These are phyloP conservation scores for Emiliania huxleyi DNA, from an alignment of 78 protist genomes.

Conservation along the genomic window DNA sequence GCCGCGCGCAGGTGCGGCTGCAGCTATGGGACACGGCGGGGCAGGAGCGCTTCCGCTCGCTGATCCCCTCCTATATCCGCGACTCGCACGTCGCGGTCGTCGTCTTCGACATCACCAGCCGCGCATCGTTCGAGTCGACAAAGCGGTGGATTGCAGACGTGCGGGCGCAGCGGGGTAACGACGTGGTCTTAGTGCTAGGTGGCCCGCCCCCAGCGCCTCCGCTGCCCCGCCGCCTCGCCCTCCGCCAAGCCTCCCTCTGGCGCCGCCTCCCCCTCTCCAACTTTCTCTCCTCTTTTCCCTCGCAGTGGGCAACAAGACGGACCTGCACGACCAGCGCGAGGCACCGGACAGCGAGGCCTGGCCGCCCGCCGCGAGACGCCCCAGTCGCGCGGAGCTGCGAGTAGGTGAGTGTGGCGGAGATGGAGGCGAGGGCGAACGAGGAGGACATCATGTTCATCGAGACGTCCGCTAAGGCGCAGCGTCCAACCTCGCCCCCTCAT, in stretches of 20 bases:
- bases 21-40: slow-evolving; percentile 97
- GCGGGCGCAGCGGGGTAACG: slow-evolving; percentile 89
- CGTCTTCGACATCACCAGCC: slow-evolving; percentile 93
- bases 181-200: slow-evolving; percentile 88
- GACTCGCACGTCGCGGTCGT: slow-evolving; percentile 94
- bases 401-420: slow-evolving; percentile 78
- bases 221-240: too few species aligned
- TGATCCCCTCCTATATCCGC: slow-evolving; percentile 96
- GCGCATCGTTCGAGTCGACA: slow-evolving; percentile 73
- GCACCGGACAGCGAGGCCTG: slow-evolving; percentile 33
- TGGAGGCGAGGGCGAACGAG: slow-evolving; percentile 90
- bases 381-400: too few species aligned
- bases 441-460: slow-evolving; percentile 88
- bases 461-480: slow-evolving; percentile 91
- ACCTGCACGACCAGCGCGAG: slow-evolving; percentile 83
- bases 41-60: slow-evolving; percentile 85
- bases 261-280: too few species aligned
- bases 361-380: too few species aligned
- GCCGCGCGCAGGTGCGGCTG: too few species aligned
- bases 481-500: too few species aligned
- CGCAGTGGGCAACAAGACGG: slow-evolving; percentile 98
- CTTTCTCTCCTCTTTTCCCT: too few species aligned
- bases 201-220: too few species aligned
- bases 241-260: too few species aligned
- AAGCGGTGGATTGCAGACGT: slow-evolving; percentile 93